Base-by-base conservation (phyloP, 345 rosid genomes). In the Syzygium grande region DNA sequence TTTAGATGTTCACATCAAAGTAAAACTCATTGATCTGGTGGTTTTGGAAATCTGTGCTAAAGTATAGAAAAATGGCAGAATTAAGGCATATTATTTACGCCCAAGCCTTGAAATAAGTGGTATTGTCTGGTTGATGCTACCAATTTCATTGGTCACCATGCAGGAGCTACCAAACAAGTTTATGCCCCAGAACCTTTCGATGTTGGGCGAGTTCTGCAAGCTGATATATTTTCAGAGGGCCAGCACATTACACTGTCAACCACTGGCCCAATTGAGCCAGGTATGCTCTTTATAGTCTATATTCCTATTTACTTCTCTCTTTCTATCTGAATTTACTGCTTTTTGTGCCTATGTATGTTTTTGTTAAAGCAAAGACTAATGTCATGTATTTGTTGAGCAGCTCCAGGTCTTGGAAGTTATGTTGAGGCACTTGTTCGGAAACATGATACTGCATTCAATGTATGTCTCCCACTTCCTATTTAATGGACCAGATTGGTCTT, bases 131-230 rank as follows among this genome's bases (percentile, higher is more conserved):
- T 73, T 73, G 49, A 73, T 73, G 49, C 49, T 27, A 30, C 29
- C 87, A 41, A 41, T 63, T 90, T 92, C 80, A 73, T 56, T 83
- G 13, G 29, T 91, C 73, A 73, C 80, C 80, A 73, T 73, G 51
- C 94, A 98, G 99, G 99, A 89, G 99, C 99, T 61, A 95, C 94
- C n/a, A 98, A 96, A 94, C 87, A 93, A 86, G 92, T 93, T 85
- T 98, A 98, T 89, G 99, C 99, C 87, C 98, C 97, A 0, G 99
- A 97, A 93, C 98, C 99, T 88, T 93, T 91, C 84, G 99, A 97
- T 87, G 99, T 97, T 88, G 98, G 98, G 25, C 91, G 94, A 88
- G 43, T 90, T 85, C 91, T 98, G 89, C 96, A 94, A 92, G 97
- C 93, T 87, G 98, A 98, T 89, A 91, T 96, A 80, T 55, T 86